Evolutionary conservation across 768 basidiomycete species (phyloP), one percentile per base, ranked within the genome.

Genomic region (Termitomyces heimii): DNA sequence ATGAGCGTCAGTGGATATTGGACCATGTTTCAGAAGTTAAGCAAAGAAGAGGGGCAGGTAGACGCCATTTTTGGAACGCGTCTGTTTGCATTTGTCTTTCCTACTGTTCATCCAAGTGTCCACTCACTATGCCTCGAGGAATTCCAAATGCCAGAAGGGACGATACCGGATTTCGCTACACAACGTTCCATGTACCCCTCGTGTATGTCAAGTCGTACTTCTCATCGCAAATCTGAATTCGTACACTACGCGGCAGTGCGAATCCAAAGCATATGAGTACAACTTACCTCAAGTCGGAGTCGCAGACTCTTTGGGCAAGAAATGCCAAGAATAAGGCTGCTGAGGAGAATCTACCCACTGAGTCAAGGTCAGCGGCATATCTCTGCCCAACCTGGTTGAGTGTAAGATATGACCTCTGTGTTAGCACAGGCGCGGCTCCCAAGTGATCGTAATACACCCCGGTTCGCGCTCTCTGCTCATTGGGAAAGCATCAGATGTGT

Each of bases 251-350:
- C 60, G 45, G 35, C 64, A 92, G 88, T 56, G 79, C 84, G 32
- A 92, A 92, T 68, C 88, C 88, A 34, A 94, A 93, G 67, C 87
- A 93, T 64, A 79, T 84, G 68, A 84, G 82, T 32, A 83, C 89
- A 8, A 83, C 81, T 6, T 94, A 94, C 66, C 77, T 92, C 54
- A 92, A 92, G 66, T 77, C 82, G 1, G 91, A 93, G 35, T 73
- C 78, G 10, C 88, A 94, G 64, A 83, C 82, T 0, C 67, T 89
- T 14, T 93, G 89, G 89, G 75, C 82, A 10, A 76, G 88, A 64
- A 90, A 89, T 70, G 77, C 82, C 18, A 83, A 79, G 67, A 76
- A 74, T 60, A 83, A 82, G 65, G 69, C 71, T 6, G 62, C 67
- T 32, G 77, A 77, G 54, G 81, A 83, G 58, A 65, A 66, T 44